A percentile compares a stretch with the other conserved stretches of the same genome.
Conservation (phyloP, 2,329 filamentous ascomycete species). For the Clarireedia sp. region DNA sequence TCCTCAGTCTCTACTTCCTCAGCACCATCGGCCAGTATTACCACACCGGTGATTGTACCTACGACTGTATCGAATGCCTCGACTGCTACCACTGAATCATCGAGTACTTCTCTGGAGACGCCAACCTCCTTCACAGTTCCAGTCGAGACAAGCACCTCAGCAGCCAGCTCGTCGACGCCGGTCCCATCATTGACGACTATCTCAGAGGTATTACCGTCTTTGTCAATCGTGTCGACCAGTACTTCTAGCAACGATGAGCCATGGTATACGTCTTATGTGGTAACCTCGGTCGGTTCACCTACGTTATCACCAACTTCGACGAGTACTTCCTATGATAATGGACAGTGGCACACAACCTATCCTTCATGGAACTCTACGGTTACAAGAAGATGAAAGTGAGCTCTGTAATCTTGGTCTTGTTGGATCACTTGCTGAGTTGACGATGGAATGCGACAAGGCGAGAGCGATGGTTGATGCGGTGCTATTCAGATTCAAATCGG, state of each 20-base stretch:
- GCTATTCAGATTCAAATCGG: too few relatives aligned
- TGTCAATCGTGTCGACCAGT: slow-evolving; percentile 1
- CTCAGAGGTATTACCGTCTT: neutral
- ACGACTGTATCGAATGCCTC: neutral
- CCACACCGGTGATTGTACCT: neutral
- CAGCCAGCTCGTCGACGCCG: neutral
- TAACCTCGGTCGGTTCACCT: neutral
- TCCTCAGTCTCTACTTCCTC: neutral
- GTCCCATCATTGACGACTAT: neutral
- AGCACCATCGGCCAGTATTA: neutral
- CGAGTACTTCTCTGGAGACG: neutral
- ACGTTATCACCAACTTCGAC: slow-evolving; percentile 8
- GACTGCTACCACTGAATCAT: neutral
- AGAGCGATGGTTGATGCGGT: neutral
- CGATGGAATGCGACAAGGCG: neutral
- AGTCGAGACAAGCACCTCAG: neutral
- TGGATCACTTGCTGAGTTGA: neutral
- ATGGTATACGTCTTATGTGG: slow-evolving; percentile 8
- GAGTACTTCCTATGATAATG: slow-evolving; percentile 22
- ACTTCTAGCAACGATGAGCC: neutral
- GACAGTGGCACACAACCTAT: slow-evolving; percentile 28
- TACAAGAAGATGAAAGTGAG: neutral
- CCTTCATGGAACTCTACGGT: slow-evolving; percentile 22
- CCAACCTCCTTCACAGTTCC: neutral
- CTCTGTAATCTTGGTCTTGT: neutral